Conservation (phyloP, 2,329 filamentous ascomycete species). For the Saccharata proteae region DNA sequence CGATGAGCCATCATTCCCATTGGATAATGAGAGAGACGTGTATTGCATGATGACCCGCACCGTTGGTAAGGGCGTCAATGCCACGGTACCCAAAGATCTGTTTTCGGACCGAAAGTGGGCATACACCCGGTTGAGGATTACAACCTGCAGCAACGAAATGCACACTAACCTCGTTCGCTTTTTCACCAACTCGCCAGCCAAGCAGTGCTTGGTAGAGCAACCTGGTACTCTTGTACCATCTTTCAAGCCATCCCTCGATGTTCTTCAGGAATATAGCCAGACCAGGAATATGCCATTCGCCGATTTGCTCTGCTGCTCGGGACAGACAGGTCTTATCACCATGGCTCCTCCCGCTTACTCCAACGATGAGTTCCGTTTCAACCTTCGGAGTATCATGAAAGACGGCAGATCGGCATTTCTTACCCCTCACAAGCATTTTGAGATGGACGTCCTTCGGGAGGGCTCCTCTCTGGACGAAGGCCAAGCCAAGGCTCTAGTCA, state of each 20-base stretch:
- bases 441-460: slow-evolving; percentile 10
- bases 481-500: slow-evolving; percentile 39
- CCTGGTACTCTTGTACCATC: neutral
- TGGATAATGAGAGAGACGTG: no score
- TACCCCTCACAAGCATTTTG: neutral
- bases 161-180: no score
- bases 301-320: no score
- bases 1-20: no score
- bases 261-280: slow-evolving; percentile 10
- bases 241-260: neutral
- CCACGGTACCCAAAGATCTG: no score
- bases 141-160: no score
- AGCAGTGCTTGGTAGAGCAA: neutral
- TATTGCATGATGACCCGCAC: no score
- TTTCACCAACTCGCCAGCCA: no score
- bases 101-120: no score
- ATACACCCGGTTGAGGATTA: no score
- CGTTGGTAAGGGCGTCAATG: no score
- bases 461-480: slow-evolving; percentile 35
- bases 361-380: slow-evolving; percentile 13
- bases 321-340: no score
- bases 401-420: neutral
- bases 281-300: slow-evolving; percentile 10
- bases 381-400: slow-evolving; percentile 10
- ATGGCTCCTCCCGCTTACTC: neutral